A percentile compares a stretch with the other conserved stretches of the same genome.
phyloP scores from a whole-genome alignment of 2,329 filamentous ascomycete genomes.

The Claviceps pusilla region DNA sequence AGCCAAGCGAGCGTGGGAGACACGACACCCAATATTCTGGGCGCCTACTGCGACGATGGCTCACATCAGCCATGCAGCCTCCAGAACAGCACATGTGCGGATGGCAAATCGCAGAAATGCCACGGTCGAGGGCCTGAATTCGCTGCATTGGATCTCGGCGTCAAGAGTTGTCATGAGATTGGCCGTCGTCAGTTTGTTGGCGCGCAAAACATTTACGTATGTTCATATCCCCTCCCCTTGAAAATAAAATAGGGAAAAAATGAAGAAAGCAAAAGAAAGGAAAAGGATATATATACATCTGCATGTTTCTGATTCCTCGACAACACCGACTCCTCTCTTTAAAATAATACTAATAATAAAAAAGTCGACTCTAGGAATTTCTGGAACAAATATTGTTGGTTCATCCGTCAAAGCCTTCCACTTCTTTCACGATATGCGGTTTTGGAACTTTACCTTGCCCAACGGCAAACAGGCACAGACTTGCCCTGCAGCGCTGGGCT shows the following conservation, averaged over 20 bases:
- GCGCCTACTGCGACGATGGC: slow-evolving; percentile 80
- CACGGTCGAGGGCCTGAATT: slow-evolving; percentile 62
- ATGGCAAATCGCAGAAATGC: slow-evolving; percentile 54
- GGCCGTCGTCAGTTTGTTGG: slow-evolving; percentile 55
- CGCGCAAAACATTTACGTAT: slow-evolving; percentile 31
- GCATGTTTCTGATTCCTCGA: background rate
- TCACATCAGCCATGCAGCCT: slow-evolving; percentile 56
- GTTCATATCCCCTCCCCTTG: slow-evolving; percentile 6
- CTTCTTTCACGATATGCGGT: slow-evolving; percentile 68
- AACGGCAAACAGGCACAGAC: slow-evolving; percentile 59
- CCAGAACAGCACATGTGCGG: slow-evolving; percentile 69
- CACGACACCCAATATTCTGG: slow-evolving; percentile 74
- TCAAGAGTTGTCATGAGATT: slow-evolving; percentile 61
- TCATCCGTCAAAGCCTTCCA: slow-evolving; percentile 67
- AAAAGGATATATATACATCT: background rate
- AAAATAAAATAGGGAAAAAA: background rate
- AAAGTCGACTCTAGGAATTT: slow-evolving; percentile 24
- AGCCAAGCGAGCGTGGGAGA: slow-evolving; percentile 86
- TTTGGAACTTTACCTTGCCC: slow-evolving; percentile 56
- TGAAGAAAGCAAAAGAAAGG: background rate
- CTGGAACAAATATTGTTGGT: slow-evolving; percentile 39
- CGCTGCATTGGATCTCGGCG: slow-evolving; percentile 51
- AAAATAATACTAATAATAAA: background rate
- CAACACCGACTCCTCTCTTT: background rate
- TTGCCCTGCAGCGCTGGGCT: slow-evolving; percentile 77